phyloP scores from a whole-genome alignment of 257 asterid species.

The Ilex aquifolium region DNA sequence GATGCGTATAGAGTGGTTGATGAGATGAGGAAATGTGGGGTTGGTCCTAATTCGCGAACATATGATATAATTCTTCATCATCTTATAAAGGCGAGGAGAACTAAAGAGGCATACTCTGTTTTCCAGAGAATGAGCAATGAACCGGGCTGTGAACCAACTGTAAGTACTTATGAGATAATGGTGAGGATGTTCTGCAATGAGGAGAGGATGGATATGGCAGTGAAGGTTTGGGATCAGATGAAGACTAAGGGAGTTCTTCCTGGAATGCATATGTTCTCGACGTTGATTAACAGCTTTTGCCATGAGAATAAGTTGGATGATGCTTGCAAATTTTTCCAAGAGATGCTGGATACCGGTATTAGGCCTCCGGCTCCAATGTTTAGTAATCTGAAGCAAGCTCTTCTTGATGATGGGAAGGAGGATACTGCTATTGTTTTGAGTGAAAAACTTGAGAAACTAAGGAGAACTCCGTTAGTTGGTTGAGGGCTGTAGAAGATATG shows the following conservation, averaged over 20 bases:
- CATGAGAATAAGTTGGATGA: conserved; percentile 41
- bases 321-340: conserved; percentile 48
- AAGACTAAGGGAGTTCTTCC: conserved; percentile 70
- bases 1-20: conserved; percentile 49
- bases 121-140: conserved; percentile 56
- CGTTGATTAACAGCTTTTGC: conserved; percentile 53
- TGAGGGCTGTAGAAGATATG: background rate
- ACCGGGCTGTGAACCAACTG: conserved; percentile 50
- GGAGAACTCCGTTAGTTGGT: conserved; percentile 40
- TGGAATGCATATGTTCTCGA: conserved; percentile 65
- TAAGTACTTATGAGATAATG: conserved; percentile 71
- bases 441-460: conserved; percentile 44
- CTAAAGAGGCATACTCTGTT: conserved; percentile 48
- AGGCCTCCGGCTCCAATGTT: conserved; percentile 68
- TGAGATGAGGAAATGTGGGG: conserved; percentile 56
- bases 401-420: conserved; percentile 55
- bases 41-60: conserved; percentile 73
- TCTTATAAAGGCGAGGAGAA: conserved; percentile 41
- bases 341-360: conserved; percentile 77
- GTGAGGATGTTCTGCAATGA: conserved; percentile 74
- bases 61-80: conserved; percentile 67
- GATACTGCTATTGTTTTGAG: conserved; percentile 34
- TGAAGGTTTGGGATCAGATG: conserved; percentile 66
- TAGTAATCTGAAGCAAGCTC: conserved; percentile 46
- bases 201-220: conserved; percentile 57